phyloP scores from a whole-genome alignment of 176 grass and related monocot genomes.

The Zoysia japonica region DNA sequence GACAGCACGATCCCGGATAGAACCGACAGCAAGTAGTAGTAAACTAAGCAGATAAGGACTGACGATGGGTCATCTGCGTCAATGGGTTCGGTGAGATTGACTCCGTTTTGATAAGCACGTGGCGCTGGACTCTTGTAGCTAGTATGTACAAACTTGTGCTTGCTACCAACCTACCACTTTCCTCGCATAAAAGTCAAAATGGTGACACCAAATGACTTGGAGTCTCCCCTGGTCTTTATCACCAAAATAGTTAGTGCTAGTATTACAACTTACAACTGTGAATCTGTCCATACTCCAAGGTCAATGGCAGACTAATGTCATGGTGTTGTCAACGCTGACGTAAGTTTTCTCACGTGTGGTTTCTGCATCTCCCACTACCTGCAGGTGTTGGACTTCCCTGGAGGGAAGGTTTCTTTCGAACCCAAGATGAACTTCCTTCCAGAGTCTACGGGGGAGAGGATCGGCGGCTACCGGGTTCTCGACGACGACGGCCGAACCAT shows the following conservation, averaged over 20 bases:
- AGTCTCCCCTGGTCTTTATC: slow-evolving; percentile 15
- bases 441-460: slow-evolving; percentile 65
- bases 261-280: background rate
- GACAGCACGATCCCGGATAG: too few relatives aligned
- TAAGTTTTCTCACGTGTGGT: background rate
- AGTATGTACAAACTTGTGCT: too few relatives aligned
- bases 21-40: too few relatives aligned
- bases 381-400: slow-evolving; percentile 82
- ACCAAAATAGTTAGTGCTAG: background rate
- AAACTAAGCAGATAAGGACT: too few relatives aligned
- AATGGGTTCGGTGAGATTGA: too few relatives aligned
- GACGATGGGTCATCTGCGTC: too few relatives aligned
- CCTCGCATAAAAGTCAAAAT: too few relatives aligned
- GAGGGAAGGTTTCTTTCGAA: slow-evolving; percentile 79
- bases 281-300: slow-evolving; percentile 9
- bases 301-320: background rate
- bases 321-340: too few relatives aligned
- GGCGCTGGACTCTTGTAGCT: too few relatives aligned
- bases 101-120: too few relatives aligned
- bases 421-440: slow-evolving; percentile 79
- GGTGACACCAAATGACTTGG: background rate
- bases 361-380: too few relatives aligned
- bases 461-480: slow-evolving; percentile 84
- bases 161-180: too few relatives aligned
- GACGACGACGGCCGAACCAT: slow-evolving; percentile 59